phyloP scores from a whole-genome alignment of 2,329 filamentous ascomycete genomes.

The Tolypocladium capitatum region DNA sequence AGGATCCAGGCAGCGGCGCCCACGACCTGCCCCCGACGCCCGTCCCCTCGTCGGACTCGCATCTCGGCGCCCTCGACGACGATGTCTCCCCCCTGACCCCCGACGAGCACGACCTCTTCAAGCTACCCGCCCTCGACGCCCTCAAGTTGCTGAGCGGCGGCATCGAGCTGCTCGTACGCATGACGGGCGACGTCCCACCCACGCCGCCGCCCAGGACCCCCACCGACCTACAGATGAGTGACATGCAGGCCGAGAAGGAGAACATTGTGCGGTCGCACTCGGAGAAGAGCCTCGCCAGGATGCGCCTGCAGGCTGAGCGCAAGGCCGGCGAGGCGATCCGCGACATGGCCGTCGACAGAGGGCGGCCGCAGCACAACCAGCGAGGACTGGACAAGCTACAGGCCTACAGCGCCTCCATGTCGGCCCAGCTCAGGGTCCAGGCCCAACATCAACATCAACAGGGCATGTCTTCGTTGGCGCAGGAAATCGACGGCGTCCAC shows the following conservation, averaged over 20 bases:
- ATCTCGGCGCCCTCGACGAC: slow-evolving; percentile 14
- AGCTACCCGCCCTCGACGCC: slow-evolving; percentile 58
- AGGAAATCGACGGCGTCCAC: slow-evolving; percentile 40
- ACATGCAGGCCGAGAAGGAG: slow-evolving; percentile 49
- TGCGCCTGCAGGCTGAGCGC: slow-evolving; percentile 27
- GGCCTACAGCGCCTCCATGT: slow-evolving; percentile 14
- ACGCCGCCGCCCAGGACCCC: slow-evolving; percentile 58
- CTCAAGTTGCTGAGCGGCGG: slow-evolving; percentile 65
- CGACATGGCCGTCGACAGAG: background rate
- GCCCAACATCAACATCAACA: slow-evolving; percentile 2
- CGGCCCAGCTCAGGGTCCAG: slow-evolving; percentile 13
- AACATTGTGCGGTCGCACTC: slow-evolving; percentile 45
- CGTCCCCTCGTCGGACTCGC: slow-evolving; percentile 25
- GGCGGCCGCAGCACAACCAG: background rate
- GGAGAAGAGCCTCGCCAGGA: slow-evolving; percentile 34
- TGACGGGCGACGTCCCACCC: slow-evolving; percentile 67
- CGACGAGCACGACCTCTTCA: slow-evolving; percentile 53
- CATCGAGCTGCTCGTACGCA: slow-evolving; percentile 56
- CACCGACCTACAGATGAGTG: slow-evolving; percentile 52
- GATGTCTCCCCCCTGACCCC: slow-evolving; percentile 12
- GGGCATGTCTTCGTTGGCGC: slow-evolving; percentile 5
- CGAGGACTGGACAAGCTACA: slow-evolving; percentile 8
- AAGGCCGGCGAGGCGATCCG: slow-evolving; percentile 6
- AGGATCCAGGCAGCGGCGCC: background rate
- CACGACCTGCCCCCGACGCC: slow-evolving; percentile 26